phyloP scores from a whole-genome alignment of 2,329 filamentous ascomycete genomes.

The Colletotrichum sp. region DNA sequence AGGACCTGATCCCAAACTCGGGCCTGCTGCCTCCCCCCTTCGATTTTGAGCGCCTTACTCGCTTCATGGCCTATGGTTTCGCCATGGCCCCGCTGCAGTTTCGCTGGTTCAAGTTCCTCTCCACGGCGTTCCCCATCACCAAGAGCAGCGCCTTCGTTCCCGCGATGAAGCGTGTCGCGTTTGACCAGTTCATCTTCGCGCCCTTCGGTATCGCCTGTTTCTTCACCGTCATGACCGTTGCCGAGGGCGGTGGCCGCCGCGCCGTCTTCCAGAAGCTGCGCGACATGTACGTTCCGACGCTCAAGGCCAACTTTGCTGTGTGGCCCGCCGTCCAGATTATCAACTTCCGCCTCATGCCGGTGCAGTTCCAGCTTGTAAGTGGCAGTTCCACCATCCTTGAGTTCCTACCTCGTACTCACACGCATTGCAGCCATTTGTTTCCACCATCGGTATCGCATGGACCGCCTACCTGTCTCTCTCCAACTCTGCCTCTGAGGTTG shows the following conservation, averaged over 20 bases:
- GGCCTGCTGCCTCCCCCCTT: slow-evolving; percentile 78
- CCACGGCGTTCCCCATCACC: slow-evolving; percentile 81
- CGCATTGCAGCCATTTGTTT: slow-evolving; percentile 83
- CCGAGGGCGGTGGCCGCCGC: slow-evolving; percentile 86
- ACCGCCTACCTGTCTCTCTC: slow-evolving; percentile 94
- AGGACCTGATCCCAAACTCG: slow-evolving; percentile 71
- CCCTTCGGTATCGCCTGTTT: slow-evolving; percentile 87
- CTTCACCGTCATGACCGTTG: slow-evolving; percentile 95
- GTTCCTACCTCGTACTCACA: neutral
- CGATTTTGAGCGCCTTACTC: slow-evolving; percentile 91
- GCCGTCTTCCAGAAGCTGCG: slow-evolving; percentile 85
- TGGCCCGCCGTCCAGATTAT: slow-evolving; percentile 97
- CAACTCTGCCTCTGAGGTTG: slow-evolving; percentile 74
- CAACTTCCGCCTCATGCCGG: slow-evolving; percentile 94
- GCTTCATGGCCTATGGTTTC: slow-evolving; percentile 98
- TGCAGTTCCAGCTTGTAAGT: slow-evolving; percentile 95
- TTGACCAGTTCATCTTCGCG: slow-evolving; percentile 93
- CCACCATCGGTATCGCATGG: slow-evolving; percentile 95
- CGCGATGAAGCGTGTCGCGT: slow-evolving; percentile 86
- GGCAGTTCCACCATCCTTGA: slow-evolving; percentile 42
- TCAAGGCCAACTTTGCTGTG: slow-evolving; percentile 94
- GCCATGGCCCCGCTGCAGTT: slow-evolving; percentile 95
- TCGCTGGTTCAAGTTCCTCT: slow-evolving; percentile 92
- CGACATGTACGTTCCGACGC: slow-evolving; percentile 90
- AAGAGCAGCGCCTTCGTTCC: slow-evolving; percentile 76